A percentile compares a stretch with the other conserved stretches of the same genome.
Conservation (phyloP, 2,329 filamentous ascomycete species). For the Cytospora chrysosperma region DNA sequence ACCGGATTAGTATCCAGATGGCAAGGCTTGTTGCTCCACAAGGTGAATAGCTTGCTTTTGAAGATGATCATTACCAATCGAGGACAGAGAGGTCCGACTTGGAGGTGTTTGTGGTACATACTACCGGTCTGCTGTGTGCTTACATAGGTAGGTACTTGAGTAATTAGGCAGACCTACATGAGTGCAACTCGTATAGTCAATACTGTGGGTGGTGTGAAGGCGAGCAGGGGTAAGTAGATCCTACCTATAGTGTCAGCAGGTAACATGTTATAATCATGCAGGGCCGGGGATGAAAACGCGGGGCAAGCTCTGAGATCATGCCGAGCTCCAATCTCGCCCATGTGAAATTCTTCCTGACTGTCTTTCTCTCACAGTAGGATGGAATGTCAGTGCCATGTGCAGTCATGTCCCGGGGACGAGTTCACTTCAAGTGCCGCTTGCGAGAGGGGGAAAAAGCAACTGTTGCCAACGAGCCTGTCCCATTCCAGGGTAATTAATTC, state of each 20-base stretch:
- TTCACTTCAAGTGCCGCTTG: neutral
- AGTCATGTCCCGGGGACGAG: neutral
- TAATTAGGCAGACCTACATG: neutral
- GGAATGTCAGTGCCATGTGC: conserved; percentile 2
- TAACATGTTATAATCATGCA: conserved; percentile 1
- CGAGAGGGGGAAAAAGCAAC: neutral
- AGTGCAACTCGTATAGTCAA: neutral
- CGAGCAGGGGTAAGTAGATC: conserved; percentile 9
- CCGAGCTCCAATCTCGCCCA: conserved; percentile 7
- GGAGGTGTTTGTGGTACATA: neutral
- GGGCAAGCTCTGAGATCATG: conserved; percentile 10
- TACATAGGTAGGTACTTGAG: no score
- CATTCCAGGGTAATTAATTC: neutral
- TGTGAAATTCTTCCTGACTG: neutral
- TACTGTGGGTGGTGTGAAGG: conserved; percentile 4
- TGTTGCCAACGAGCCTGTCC: neutral
- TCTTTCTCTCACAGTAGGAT: conserved; percentile 2
- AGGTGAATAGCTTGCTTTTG: neutral
- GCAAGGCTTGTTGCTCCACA: conserved; percentile 4
- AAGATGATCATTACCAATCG: neutral
- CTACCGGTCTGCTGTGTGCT: neutral
- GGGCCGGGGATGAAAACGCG: conserved; percentile 2
- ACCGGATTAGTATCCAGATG: conserved; percentile 12
- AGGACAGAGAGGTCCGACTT: neutral
- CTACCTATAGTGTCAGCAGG: neutral